Percentiles rank a stretch among this genome's conserved stretches.
Evolutionary conservation across 129 eudicot genomes (phyloP).

Genomic region (Escallonia herrerae): DNA sequence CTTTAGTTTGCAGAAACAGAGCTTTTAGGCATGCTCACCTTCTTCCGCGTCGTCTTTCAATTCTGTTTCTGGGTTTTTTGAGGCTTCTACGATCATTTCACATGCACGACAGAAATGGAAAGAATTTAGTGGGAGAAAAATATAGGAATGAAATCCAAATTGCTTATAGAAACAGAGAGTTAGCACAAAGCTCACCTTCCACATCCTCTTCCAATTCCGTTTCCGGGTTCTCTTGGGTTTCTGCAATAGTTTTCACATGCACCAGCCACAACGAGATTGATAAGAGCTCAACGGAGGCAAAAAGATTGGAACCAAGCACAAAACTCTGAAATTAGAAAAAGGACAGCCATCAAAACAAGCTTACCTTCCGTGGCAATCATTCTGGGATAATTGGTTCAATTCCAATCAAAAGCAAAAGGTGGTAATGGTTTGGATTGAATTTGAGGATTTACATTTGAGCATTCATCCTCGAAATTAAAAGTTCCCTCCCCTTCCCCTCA

Average conservation of each 20-base stretch:
- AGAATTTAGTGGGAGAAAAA: no score
- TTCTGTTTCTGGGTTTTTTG: no score
- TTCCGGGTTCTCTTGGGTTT: slow-evolving; percentile 20
- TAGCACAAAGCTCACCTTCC: neutral
- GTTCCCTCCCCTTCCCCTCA: slow-evolving; percentile 14
- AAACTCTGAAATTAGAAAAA: slow-evolving; percentile 10
- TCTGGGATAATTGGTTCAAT: neutral
- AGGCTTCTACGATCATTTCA: no score
- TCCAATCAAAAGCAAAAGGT: neutral
- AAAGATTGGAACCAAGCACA: neutral
- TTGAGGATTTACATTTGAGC: slow-evolving; percentile 10
- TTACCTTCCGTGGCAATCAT: slow-evolving; percentile 8
- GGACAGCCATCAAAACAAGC: neutral
- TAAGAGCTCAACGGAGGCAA: no score
- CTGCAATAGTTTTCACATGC: slow-evolving; percentile 12
- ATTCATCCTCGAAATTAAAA: neutral
- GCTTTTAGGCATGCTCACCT: no score
- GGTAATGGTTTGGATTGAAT: neutral
- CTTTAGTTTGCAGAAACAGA: no score
- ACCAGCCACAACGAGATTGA: neutral
- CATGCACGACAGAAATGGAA: no score
- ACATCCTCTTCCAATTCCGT: slow-evolving; percentile 5
- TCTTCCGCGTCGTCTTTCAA: no score
- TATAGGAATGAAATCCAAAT: no score
- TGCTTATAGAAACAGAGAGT: no score